Base-by-base conservation (phyloP, 2,329 filamentous ascomycete genomes). In the Colletotrichum acutatum region DNA sequence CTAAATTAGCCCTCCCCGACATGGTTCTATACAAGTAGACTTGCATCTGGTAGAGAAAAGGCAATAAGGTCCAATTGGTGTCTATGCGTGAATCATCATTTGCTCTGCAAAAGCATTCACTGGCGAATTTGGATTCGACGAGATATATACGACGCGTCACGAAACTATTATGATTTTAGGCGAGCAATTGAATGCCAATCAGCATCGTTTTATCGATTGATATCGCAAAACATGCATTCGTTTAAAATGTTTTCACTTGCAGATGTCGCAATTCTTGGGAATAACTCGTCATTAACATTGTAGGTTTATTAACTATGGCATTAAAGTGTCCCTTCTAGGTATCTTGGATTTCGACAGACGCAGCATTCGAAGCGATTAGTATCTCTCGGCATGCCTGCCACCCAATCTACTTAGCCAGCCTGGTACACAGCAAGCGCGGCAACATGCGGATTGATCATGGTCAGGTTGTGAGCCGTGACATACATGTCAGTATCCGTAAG, bases 381-480 rank as follows among this genome's bases (percentile, higher is more conserved):
- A 1, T 32, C 30, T 32, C 30, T 32, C 30, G 7, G 11, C 7
- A 32, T 9, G 6, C n/a, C n/a, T n/a, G n/a, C n/a, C n/a, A n/a
- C n/a, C n/a, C n/a, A n/a, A n/a, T n/a, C n/a, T n/a, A n/a, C n/a
- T n/a, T n/a, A n/a, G n/a, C n/a, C 94, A 77, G 94, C 91, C 83
- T 95, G 92, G 81, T 95, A 97, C 49, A 97, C 79, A 66, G 90
- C 92, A 66, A 95, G 85, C 26, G 94, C 94, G 68, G 90, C 89
- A 46, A 97, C 91, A 77, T 95, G 93, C 0, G 93, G 90, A 75
- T 97, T 96, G 24, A 96, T 86, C 86, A 90, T 86, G 28, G 86
- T 89, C 72, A 96, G 71, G 79, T 97, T 97, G 82, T 94, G 96
- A 0, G 94, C 92, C 8, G 94, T 95, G 3, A 95, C 86, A 74